These are phyloP conservation scores for Aspergillus asperescens DNA, from an alignment of 495 filamentous ascomycete species.

Conservation along the genomic window DNA sequence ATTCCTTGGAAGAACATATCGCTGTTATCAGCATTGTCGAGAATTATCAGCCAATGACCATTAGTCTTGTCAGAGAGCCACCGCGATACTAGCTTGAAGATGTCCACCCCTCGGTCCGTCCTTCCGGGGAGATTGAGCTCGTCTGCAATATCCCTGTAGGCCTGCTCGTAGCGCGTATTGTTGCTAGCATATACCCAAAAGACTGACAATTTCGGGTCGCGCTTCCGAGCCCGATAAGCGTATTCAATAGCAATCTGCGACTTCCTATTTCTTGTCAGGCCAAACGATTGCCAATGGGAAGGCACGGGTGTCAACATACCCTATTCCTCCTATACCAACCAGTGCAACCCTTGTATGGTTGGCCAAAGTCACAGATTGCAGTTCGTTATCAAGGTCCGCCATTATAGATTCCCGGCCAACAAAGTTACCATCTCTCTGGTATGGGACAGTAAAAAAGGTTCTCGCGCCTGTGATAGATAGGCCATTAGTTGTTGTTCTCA, in stretches of 20 bases:
- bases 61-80: not conserved
- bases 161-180: not conserved
- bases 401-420: not conserved
- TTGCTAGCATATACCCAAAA: not conserved
- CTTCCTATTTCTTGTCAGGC: not conserved
- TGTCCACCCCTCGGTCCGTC: not conserved
- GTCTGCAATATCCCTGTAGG: not conserved
- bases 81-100: not conserved
- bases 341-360: not conserved
- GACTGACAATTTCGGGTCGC: not conserved
- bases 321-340: not conserved
- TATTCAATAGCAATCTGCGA: slow-evolving; percentile 1
- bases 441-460: too few species aligned
- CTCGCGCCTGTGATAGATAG: too few species aligned
- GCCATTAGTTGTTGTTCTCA: too few species aligned
- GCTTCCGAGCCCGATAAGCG: not conserved
- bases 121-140: not conserved
- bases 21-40: not conserved
- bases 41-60: not conserved
- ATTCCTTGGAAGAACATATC: not conserved
- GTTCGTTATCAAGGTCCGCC: not conserved
- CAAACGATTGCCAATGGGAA: too few species aligned
- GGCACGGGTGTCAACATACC: not conserved
- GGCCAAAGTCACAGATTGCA: not conserved
- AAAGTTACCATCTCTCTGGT: too few species aligned